Evolutionary conservation across 768 basidiomycete genomes (phyloP), one percentile per base, ranked within the genome.

Genomic region (Crassisporium funariophilum): DNA sequence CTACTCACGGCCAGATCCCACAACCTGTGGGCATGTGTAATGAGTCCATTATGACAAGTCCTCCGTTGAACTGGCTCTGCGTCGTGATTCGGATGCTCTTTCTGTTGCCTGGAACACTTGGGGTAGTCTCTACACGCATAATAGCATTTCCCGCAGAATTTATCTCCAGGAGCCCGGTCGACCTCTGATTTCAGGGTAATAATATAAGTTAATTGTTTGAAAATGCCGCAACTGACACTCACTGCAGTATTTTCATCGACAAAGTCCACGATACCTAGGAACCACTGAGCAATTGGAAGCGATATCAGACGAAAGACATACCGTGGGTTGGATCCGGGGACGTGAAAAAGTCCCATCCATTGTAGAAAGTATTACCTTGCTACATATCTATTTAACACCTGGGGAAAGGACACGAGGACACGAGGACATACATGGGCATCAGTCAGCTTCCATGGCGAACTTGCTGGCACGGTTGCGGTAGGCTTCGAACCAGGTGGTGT

Each of bases 1-100:
- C 23, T 20, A 35, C 75, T 64, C 46, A 78, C 67, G 89, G 90
- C 91, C 91, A 93, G 19, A 84, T 84, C 27, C 84, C 92, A 65
- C 92, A 95, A 11, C 92, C 93, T 0, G 84, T 83, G 6, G 92
- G 92, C 86, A 94, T 91, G 63, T 95, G 92, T 19, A 83, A 75
- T 19, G 90, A 79, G 66, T 95, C 91, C 75, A 94, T 76, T 36
- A 94, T 73, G 51, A 93, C 74, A 25, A 97, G 72, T 6, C 81
- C 81, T 11, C 78, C 86, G 24, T 78, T 86, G 58, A 80, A 87
- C 2, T 70, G 65, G 41, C 70, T 63, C 21, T 82, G 61, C 0
- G 86, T 82, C 38, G 81, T 83, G 54, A 98, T 86, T 52, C 94
- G 84, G 29, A 95, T 77, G 53, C 87, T 86, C 64, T 82, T 76